A percentile compares a stretch with the other conserved stretches of the same genome.
These are phyloP conservation scores for Cubamyces sp. DNA, from an alignment of 768 basidiomycete genomes.

Conservation along the genomic window DNA sequence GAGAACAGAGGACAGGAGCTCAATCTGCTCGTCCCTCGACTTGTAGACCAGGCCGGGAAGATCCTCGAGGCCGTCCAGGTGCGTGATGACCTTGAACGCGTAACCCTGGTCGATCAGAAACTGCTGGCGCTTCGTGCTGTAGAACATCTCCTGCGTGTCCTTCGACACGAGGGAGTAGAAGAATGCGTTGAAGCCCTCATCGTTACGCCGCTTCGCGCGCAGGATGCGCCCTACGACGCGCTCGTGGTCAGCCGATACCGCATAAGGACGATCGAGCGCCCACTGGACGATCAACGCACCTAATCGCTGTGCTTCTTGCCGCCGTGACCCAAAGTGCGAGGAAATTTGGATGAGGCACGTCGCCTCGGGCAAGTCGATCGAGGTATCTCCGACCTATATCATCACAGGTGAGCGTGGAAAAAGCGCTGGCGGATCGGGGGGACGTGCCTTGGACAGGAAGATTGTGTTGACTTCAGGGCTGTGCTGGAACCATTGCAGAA, in stretches of 20 bases:
- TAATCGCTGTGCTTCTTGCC: slow-evolving; percentile 96
- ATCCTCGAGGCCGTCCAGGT: slow-evolving; percentile 88
- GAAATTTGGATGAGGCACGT: slow-evolving; percentile 99
- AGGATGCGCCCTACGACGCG: slow-evolving; percentile 78
- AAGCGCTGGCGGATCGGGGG: neutral
- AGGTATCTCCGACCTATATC: slow-evolving; percentile 91
- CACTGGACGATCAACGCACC: slow-evolving; percentile 51
- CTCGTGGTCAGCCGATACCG: neutral
- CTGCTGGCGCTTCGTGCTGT: slow-evolving; percentile 98
- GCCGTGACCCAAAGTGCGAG: slow-evolving; percentile 96
- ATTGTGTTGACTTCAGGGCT: slow-evolving; percentile 97
- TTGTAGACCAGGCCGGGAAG: slow-evolving; percentile 90
- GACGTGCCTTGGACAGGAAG: slow-evolving; percentile 82
- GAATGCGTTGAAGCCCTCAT: slow-evolving; percentile 99
- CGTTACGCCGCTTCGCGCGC: slow-evolving; percentile 95
- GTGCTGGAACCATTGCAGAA: slow-evolving; percentile 94
- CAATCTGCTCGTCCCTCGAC: slow-evolving; percentile 92
- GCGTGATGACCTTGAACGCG: slow-evolving; percentile 99
- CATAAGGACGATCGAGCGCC: neutral
- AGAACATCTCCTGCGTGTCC: slow-evolving; percentile 99
- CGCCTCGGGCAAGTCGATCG: slow-evolving; percentile 98
- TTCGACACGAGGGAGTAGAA: slow-evolving; percentile 99
- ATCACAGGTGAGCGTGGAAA: neutral
- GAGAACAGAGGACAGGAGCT: slow-evolving; percentile 91
- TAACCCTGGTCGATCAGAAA: slow-evolving; percentile 99